Conservation (phyloP, 208 protist genomes). For the Acanthamoeba healyi region DNA sequence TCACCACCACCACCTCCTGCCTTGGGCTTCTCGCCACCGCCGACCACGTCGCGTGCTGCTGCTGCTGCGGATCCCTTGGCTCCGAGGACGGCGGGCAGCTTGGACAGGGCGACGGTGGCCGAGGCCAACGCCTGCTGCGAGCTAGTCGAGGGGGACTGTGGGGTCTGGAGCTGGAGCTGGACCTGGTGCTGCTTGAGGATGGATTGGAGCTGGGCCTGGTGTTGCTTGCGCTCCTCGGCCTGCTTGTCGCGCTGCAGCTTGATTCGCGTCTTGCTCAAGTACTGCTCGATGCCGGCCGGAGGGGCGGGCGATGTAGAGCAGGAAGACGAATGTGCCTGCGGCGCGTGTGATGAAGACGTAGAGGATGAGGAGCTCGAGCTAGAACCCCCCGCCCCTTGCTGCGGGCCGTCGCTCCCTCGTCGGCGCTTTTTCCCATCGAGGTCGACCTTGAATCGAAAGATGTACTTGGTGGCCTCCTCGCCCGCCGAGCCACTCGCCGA, state of each 20-base stretch:
- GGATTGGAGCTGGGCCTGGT: conserved; percentile 30
- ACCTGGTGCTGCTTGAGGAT: conserved; percentile 37
- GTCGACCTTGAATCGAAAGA: conserved; percentile 58
- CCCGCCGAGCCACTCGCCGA: background rate
- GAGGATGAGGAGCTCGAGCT: background rate
- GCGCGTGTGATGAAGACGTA: conserved; percentile 24
- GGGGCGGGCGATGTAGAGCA: background rate
- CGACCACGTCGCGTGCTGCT: no score
- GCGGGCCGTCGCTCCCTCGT: background rate
- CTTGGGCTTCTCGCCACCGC: background rate
- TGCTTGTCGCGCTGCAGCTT: conserved; percentile 58
- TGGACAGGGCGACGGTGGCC: background rate
- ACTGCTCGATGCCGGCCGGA: background rate
- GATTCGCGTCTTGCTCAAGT: conserved; percentile 31
- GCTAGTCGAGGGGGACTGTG: background rate
- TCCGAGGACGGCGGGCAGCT: no score
- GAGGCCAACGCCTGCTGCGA: background rate
- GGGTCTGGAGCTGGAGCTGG: background rate
- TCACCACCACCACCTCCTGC: background rate
- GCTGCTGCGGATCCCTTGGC: no score
- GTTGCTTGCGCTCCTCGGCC: conserved; percentile 16
- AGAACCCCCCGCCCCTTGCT: background rate
- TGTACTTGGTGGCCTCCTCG: conserved; percentile 39
- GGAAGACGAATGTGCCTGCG: no score
- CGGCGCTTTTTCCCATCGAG: conserved; percentile 9